Percentiles rank a stretch among this genome's conserved stretches.
Conservation (phyloP, 169 alveolate genomes). For the Cryptosporidium tyzzeri region DNA sequence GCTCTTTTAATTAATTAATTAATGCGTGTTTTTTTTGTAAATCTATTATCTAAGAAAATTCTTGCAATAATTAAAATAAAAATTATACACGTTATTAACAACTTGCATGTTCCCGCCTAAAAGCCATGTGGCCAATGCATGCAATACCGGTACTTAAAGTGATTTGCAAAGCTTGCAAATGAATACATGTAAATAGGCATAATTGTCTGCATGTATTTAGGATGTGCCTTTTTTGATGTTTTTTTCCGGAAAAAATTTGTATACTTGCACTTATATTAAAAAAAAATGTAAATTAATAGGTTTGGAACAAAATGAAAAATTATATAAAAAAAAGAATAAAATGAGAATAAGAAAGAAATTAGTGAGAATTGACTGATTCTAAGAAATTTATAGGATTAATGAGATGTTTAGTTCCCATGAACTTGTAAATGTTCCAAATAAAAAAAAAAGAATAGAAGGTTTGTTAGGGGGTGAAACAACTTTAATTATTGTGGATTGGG, state of each 20-base stretch:
- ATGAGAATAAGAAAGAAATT: background rate
- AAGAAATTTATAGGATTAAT: background rate
- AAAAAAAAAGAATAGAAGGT: conserved; percentile 24
- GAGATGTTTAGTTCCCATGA: background rate
- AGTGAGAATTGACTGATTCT: background rate
- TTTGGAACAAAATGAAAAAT: conserved; percentile 24
- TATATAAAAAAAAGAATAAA: background rate
- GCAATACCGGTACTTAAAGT: conserved; percentile 70
- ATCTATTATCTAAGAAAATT: conserved; percentile 26
- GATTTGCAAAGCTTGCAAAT: background rate
- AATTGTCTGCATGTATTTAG: background rate
- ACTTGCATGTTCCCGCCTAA: conserved; percentile 37
- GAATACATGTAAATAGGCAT: background rate
- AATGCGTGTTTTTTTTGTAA: background rate
- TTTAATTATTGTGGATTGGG: conserved; percentile 77
- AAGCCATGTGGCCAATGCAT: conserved; percentile 58
- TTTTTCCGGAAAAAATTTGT: background rate
- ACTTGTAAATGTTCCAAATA: background rate
- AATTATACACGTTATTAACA: conserved; percentile 6
- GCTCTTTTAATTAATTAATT: conserved; percentile 6
- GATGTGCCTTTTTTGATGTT: background rate
- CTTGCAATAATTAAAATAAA: background rate
- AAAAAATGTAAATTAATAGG: conserved; percentile 8
- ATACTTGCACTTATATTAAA: background rate
- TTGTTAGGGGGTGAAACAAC: conserved; percentile 57